A percentile compares a stretch with the other conserved stretches of the same genome.
Conservation (phyloP, 768 basidiomycete species). For the Xerocomus spinulosus region DNA sequence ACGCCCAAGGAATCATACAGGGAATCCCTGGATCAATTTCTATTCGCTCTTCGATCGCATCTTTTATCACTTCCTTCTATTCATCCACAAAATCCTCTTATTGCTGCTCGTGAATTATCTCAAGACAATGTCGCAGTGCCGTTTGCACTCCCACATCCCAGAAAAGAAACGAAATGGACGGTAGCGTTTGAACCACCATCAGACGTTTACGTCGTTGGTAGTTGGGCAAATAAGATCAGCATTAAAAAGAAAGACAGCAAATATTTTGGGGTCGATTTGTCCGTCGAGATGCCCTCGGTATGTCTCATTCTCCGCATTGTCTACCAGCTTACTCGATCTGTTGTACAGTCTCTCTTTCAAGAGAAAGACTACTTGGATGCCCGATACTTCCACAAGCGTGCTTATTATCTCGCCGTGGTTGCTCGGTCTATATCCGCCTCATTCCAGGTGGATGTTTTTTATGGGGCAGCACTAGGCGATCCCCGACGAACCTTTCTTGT, state of each 20-base stretch:
- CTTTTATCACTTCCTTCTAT: slow-evolving; percentile 57
- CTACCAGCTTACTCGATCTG: background rate
- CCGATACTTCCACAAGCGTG: slow-evolving; percentile 88
- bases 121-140: slow-evolving; percentile 60
- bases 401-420: slow-evolving; percentile 82
- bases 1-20: slow-evolving; percentile 54
- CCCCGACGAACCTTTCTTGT: slow-evolving; percentile 63
- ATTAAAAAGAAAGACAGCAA: slow-evolving; percentile 67
- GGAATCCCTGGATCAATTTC: slow-evolving; percentile 61
- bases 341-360: slow-evolving; percentile 69
- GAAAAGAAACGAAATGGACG: slow-evolving; percentile 84
- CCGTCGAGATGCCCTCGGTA: slow-evolving; percentile 84
- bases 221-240: slow-evolving; percentile 76
- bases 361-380: slow-evolving; percentile 91
- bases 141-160: slow-evolving; percentile 64
- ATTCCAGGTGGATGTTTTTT: slow-evolving; percentile 53
- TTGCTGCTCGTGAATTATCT: slow-evolving; percentile 52
- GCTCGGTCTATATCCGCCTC: slow-evolving; percentile 55
- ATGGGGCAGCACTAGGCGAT: slow-evolving; percentile 55
- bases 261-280: slow-evolving; percentile 71
- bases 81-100: slow-evolving; percentile 58
- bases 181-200: slow-evolving; percentile 74
- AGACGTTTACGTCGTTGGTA: slow-evolving; percentile 76
- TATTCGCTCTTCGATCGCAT: slow-evolving; percentile 62
- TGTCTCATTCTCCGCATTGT: slow-evolving; percentile 22